Base-by-base conservation (phyloP, 306 rosid species). In the Nissolia schottii region DNA sequence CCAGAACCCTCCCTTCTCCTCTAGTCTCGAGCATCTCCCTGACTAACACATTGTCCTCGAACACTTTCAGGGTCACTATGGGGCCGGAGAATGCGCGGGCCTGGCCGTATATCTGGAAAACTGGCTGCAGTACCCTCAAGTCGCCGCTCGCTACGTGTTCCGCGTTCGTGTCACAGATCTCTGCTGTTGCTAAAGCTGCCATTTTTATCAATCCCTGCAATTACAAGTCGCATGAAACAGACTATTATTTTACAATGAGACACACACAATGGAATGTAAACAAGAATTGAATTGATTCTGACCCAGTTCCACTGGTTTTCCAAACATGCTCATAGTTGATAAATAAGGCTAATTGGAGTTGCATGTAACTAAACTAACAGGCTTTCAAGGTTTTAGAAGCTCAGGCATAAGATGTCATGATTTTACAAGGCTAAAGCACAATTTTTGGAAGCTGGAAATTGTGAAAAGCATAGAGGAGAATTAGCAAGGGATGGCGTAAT, bases 21-120 rank as follows among this genome's bases (percentile, higher is more conserved):
- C 66, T 81, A 12, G 62, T 83, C 59, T 87, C 93, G 1, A 92
- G 77, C 61, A 80, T 48, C 70, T 86, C 85, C 57, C 96, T 84
- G 6, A 92, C 87, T 40, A 92, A 35, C 10, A 86, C 90, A 40
- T 86, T 92, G 81, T 92, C 97, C 76, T 92, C 97, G 40, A 92
- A 84, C 64, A 87, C 92, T 83, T 85, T 89, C 6, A 92, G 37
- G 0, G 97, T 92, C 13, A 72, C 81, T 19, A 89, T 59, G 2
- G 84, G 89, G 0, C 96, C 96, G 0, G 87, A 89, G 75, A 92
- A 92, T 7, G 81, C 81, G 58, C 65, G 61, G 0, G 78, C 3
- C 40, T 73, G 87, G 22, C 97, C 97, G 16, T 87, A 92, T 5
- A 18, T 37, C 67, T 68, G 80, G 79, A 92, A 87, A 24, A 65